Percentiles rank a stretch among this genome's conserved stretches.
phyloP scores from a whole-genome alignment of 768 basidiomycete species.

The Termitomyces sp. region DNA sequence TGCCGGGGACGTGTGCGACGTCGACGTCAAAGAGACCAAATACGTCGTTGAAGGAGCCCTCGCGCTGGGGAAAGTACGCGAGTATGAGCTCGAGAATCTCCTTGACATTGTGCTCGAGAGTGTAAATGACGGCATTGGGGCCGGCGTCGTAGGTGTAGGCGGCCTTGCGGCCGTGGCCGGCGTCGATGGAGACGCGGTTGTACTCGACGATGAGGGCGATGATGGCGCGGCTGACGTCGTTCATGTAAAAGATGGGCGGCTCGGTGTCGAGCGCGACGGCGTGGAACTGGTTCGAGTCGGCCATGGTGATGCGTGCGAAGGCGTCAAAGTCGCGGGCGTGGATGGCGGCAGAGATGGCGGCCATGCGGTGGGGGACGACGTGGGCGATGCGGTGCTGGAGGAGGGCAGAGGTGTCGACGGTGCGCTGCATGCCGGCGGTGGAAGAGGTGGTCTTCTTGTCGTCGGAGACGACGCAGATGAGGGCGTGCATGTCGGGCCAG shows the following conservation, averaged over 20 bases:
- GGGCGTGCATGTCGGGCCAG: conserved; percentile 95
- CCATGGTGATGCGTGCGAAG: conserved; percentile 93
- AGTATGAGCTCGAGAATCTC: conserved; percentile 73
- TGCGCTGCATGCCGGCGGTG: conserved; percentile 96
- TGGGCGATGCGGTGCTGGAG: conserved; percentile 83
- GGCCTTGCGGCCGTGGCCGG: conserved; percentile 60
- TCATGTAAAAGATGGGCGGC: conserved; percentile 99
- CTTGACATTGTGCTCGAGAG: conserved; percentile 67
- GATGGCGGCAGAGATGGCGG: conserved; percentile 77
- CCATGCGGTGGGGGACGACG: conserved; percentile 88
- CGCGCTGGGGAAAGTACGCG: conserved; percentile 83
- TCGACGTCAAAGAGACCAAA: conserved; percentile 52
- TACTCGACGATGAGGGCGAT: conserved; percentile 88
- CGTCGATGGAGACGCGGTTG: conserved; percentile 69
- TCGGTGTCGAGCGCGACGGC: conserved; percentile 95
- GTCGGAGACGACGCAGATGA: conserved; percentile 95
- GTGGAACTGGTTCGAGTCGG: conserved; percentile 98
- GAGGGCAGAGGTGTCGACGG: conserved; percentile 85
- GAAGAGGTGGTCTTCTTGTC: conserved; percentile 95
- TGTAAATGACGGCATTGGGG: conserved; percentile 97
- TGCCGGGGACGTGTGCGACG: conserved; percentile 35
- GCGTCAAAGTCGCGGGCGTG: conserved; percentile 71
- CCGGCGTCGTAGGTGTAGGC: conserved; percentile 99
- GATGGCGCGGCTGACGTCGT: conserved; percentile 93
- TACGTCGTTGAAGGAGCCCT: conserved; percentile 65